Conservation (phyloP, 2,329 filamentous ascomycete species). For the Hypoxylon sp. region DNA sequence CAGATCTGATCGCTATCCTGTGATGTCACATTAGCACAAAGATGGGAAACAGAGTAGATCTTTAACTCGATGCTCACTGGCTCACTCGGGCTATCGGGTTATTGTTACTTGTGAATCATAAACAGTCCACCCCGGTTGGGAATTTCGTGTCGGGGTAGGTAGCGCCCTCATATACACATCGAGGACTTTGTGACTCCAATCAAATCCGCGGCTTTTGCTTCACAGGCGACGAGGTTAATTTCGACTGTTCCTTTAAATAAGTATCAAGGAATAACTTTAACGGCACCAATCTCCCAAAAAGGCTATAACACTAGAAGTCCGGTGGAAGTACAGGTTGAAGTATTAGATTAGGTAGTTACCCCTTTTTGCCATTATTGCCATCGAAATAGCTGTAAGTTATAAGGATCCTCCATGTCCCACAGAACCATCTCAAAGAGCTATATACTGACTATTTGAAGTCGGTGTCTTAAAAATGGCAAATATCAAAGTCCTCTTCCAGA, state of each 20-base stretch:
- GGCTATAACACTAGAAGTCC: not conserved
- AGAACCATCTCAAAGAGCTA: not conserved
- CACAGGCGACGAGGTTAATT: not conserved
- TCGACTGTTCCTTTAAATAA: not conserved
- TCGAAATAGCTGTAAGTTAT: not conserved
- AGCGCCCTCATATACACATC: not conserved
- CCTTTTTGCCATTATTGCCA: not conserved
- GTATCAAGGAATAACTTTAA: not conserved
- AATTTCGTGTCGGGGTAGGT: not conserved
- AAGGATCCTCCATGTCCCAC: too few species aligned
- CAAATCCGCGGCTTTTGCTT: not conserved
- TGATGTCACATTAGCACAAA: not conserved
- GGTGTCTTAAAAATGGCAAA: not conserved
- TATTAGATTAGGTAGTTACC: too few species aligned
- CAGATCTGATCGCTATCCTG: not conserved
- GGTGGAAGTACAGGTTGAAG: not conserved
- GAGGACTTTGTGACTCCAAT: not conserved
- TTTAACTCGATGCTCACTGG: not conserved
- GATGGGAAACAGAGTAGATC: not conserved
- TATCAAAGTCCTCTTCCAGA: not conserved
- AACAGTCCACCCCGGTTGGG: not conserved
- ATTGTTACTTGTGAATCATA: not conserved
- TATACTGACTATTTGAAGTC: not conserved
- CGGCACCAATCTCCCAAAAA: not conserved
- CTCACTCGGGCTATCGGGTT: constrained; percentile 3